Base-by-base conservation (phyloP, 768 basidiomycete genomes). In the Boletus sp. region DNA sequence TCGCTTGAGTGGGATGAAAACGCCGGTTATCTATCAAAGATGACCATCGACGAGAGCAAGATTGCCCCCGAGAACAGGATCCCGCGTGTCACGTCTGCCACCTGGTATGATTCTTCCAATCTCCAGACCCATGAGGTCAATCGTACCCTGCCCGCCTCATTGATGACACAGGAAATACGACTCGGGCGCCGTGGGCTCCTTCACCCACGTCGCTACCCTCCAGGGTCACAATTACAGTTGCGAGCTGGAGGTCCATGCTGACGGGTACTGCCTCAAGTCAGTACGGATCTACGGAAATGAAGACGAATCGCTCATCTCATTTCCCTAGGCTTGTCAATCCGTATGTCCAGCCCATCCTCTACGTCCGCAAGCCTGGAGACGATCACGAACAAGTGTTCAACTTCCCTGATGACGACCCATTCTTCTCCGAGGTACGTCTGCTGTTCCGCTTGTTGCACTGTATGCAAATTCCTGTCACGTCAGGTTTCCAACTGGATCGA, bases 161-260 rank as follows among this genome's bases (percentile, higher is more conserved):
- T 57, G 37, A 58, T 40, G 18, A 68, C 63, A 40, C 65, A 89
- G 89, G 90, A 99, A 99, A 78, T 99, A 98, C 70, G 87, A 90
- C 59, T 92, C 83, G 55, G 96, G 96, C 12, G 96, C 94, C 36
- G 90, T 98, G 33, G 96, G 97, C 24, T 89, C 84, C 56, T 89
- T 99, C 73, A 91, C 84, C 4, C 96, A 99, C 66, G 80, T 92
- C 42, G 90, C 90, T 54, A 90, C 91, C 24, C 85, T 99, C 40
- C 96, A 99, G 70, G 96, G 94, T 50, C 84, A 78, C 62, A 85
- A 94, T 69, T 98, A 98, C 75, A 92, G 92, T 66, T 97, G 94
- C 70, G 94, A 96, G 76, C 78, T 98, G 41, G 94, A 96, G 70
- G 86, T 96, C 41, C 92, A 88, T 74, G 92, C 92, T 42, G 96